Conservation (phyloP, 2,329 filamentous ascomycete genomes). For the Mycosphaerelloides madeirae region DNA sequence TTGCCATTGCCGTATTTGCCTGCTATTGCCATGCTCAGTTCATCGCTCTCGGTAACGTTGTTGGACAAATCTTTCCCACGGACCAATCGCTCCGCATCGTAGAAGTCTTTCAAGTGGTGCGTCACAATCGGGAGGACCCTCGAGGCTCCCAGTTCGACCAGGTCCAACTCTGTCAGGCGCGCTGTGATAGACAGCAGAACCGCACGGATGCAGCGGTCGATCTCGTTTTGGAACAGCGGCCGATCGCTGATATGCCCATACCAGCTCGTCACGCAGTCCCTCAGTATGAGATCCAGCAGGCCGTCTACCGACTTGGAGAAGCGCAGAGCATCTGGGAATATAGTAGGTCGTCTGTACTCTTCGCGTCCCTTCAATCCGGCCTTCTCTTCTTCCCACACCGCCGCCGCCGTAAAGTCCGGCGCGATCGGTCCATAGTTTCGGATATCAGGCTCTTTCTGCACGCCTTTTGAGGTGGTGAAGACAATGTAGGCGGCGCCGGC, state of each 20-base stretch:
- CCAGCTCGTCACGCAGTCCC: slow-evolving; percentile 86
- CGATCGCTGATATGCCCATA: slow-evolving; percentile 80
- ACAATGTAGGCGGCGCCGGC: slow-evolving; percentile 56
- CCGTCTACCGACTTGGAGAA: slow-evolving; percentile 77
- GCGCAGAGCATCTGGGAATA: slow-evolving; percentile 71
- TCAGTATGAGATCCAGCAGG: slow-evolving; percentile 68
- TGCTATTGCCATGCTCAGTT: slow-evolving; percentile 93
- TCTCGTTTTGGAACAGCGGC: slow-evolving; percentile 75
- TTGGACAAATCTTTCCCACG: slow-evolving; percentile 82
- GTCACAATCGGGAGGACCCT: slow-evolving; percentile 84
- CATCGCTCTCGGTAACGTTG: slow-evolving; percentile 90
- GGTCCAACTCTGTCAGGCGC: slow-evolving; percentile 68
- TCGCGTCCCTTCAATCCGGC: slow-evolving; percentile 61
- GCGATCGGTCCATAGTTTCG: slow-evolving; percentile 11
- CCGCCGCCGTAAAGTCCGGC: slow-evolving; percentile 26
- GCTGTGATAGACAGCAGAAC: slow-evolving; percentile 68
- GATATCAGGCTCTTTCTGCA: slow-evolving; percentile 13
- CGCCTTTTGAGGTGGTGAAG: slow-evolving; percentile 56
- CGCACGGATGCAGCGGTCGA: slow-evolving; percentile 72
- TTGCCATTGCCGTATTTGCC: slow-evolving; percentile 85
- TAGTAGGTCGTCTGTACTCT: slow-evolving; percentile 61
- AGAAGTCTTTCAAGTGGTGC: slow-evolving; percentile 81
- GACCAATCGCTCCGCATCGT: slow-evolving; percentile 80
- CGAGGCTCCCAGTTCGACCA: slow-evolving; percentile 77
- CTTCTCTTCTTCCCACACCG: slow-evolving; percentile 66